Conservation (phyloP, 768 basidiomycete species). For the Podaxis pistillaris region DNA sequence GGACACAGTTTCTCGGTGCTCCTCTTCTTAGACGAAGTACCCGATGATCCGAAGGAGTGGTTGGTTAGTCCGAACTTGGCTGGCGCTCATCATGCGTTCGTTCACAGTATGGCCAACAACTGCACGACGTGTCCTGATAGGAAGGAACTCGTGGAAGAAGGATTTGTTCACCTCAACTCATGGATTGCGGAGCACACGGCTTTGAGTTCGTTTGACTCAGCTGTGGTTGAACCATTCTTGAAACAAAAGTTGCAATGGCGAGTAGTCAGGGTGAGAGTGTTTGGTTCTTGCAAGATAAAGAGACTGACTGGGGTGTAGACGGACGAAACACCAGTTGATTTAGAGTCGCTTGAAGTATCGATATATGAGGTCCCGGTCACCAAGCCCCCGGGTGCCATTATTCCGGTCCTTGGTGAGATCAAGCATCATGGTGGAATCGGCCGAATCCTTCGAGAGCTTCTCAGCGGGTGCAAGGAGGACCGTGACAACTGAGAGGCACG, state of each 20-base stretch:
- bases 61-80: slow-evolving; percentile 32
- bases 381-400: background rate
- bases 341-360: background rate
- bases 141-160: slow-evolving; percentile 28
- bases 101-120: slow-evolving; percentile 27
- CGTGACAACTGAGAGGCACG: too few species aligned
- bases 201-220: slow-evolving; percentile 28
- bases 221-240: slow-evolving; percentile 36
- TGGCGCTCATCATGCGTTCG: slow-evolving; percentile 45
- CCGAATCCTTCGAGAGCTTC: background rate
- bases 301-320: background rate
- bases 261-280: slow-evolving; percentile 25
- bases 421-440: background rate
- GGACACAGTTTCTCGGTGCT: slow-evolving; percentile 42
- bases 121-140: slow-evolving; percentile 41
- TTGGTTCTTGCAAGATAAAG: background rate
- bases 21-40: slow-evolving; percentile 46
- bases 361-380: slow-evolving; percentile 9
- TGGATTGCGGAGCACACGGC: slow-evolving; percentile 26
- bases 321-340: background rate
- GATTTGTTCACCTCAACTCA: slow-evolving; percentile 38
- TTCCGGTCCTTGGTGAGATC: background rate
- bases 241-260: slow-evolving; percentile 35
- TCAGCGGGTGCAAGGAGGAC: background rate
- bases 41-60: slow-evolving; percentile 38